Evolutionary conservation across 2,329 filamentous ascomycete species (phyloP).

Genomic region (Sarocladium brachiariae): DNA sequence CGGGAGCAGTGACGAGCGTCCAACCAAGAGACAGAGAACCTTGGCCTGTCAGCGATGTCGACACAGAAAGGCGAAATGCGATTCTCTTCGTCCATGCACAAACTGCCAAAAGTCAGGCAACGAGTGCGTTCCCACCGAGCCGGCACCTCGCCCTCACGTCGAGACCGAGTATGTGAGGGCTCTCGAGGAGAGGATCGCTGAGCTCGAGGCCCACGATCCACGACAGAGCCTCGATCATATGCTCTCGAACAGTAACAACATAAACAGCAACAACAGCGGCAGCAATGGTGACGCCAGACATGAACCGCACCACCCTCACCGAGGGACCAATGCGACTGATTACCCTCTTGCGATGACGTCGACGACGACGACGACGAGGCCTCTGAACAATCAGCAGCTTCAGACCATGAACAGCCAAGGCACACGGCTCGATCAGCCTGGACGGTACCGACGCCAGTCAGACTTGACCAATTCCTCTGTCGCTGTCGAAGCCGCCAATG

Average conservation of each 20-base stretch:
- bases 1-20: constrained; percentile 13
- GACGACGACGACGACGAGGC: too few species aligned
- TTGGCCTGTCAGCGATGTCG: constrained; percentile 18
- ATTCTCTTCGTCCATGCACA: constrained; percentile 17
- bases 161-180: constrained; percentile 15
- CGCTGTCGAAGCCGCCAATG: neutral
- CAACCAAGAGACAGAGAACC: constrained; percentile 14
- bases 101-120: constrained; percentile 19
- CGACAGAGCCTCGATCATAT: constrained; percentile 17
- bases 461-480: neutral
- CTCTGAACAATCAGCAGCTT: neutral
- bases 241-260: neutral
- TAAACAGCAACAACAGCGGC: neutral
- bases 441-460: neutral
- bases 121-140: constrained; percentile 16
- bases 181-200: constrained; percentile 16
- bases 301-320: neutral
- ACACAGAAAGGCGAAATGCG: constrained; percentile 19
- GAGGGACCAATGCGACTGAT: neutral
- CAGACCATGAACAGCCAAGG: neutral
- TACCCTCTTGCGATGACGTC: neutral
- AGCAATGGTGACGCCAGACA: neutral
- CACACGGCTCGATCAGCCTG: neutral
- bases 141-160: constrained; percentile 14
- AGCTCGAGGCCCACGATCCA: constrained; percentile 14